A percentile compares a stretch with the other conserved stretches of the same genome.
phyloP scores from a whole-genome alignment of 306 rosid genomes.

The Macrotyloma uniflorum region DNA sequence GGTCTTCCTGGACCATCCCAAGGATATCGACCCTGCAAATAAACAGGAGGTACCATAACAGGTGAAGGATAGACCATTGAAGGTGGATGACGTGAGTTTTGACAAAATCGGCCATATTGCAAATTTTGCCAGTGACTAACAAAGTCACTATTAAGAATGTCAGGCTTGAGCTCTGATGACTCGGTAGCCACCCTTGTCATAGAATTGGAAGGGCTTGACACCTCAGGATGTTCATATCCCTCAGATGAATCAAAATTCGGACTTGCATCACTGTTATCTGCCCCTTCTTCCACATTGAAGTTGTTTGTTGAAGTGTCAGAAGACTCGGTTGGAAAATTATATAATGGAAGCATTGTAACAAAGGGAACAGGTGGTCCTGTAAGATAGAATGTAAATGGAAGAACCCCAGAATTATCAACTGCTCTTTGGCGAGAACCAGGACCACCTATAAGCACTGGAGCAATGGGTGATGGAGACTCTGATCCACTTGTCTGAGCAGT shows the following conservation, averaged over 20 bases:
- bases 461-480: slow-evolving; percentile 62
- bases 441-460: slow-evolving; percentile 77
- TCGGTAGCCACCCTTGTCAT: slow-evolving; percentile 54
- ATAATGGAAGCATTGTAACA: slow-evolving; percentile 75
- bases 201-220: slow-evolving; percentile 56
- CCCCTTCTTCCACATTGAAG: slow-evolving; percentile 63
- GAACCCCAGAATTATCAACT: slow-evolving; percentile 60
- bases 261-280: slow-evolving; percentile 66
- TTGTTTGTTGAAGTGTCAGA: slow-evolving; percentile 70
- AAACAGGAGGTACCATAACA: slow-evolving; percentile 70
- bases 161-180: slow-evolving; percentile 58
- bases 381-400: slow-evolving; percentile 77
- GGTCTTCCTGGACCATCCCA: slow-evolving; percentile 99
- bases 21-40: slow-evolving; percentile 80
- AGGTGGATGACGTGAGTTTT: slow-evolving; percentile 53
- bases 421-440: slow-evolving; percentile 76
- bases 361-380: slow-evolving; percentile 99
- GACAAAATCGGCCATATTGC: slow-evolving; percentile 82
- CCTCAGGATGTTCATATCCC: slow-evolving; percentile 61
- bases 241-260: slow-evolving; percentile 68
- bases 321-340: slow-evolving; percentile 66
- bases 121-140: slow-evolving; percentile 83
- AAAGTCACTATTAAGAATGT: slow-evolving; percentile 90
- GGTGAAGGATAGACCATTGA: slow-evolving; percentile 65
- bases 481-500: slow-evolving; percentile 77